A percentile compares a stretch with the other conserved stretches of the same genome.
These are phyloP conservation scores for Fusarium albosuccineum DNA, from an alignment of 2,329 filamentous ascomycete genomes.

Conservation along the genomic window DNA sequence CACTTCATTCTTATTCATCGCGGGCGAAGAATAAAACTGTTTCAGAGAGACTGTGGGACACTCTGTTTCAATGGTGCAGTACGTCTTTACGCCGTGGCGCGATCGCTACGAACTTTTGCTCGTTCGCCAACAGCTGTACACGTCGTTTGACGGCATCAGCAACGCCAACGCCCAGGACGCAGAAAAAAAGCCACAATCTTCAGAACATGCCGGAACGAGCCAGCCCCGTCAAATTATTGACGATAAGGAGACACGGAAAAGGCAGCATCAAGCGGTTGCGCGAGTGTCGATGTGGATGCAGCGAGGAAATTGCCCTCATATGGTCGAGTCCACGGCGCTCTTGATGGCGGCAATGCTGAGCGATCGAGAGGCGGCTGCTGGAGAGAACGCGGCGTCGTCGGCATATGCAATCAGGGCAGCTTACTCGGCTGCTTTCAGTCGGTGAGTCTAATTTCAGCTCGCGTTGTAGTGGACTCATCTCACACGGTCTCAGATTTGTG, in stretches of 20 bases:
- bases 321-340: constrained; percentile 83
- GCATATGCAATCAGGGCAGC: constrained; percentile 74
- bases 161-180: constrained; percentile 7
- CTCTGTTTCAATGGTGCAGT: constrained; percentile 69
- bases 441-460: constrained; percentile 61
- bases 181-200: constrained; percentile 6
- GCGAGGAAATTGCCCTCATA: constrained; percentile 80
- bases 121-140: constrained; percentile 75
- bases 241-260: constrained; percentile 37
- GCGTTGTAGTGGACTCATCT: neutral
- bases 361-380: constrained; percentile 61
- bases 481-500: constrained; percentile 70
- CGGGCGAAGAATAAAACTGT: too few relatives aligned
- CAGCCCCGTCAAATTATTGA: constrained; percentile 6
- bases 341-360: constrained; percentile 77
- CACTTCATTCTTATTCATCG: neutral
- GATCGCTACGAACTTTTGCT: constrained; percentile 73
- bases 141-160: constrained; percentile 26
- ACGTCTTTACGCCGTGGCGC: constrained; percentile 81
- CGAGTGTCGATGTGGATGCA: constrained; percentile 77
- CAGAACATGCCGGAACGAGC: neutral
- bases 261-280: constrained; percentile 65
- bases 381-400: constrained; percentile 55
- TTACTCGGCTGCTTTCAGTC: constrained; percentile 81
- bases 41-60: neutral